phyloP scores from a whole-genome alignment of 2,329 filamentous ascomycete species.

The Hymenoscyphus fraxineus region DNA sequence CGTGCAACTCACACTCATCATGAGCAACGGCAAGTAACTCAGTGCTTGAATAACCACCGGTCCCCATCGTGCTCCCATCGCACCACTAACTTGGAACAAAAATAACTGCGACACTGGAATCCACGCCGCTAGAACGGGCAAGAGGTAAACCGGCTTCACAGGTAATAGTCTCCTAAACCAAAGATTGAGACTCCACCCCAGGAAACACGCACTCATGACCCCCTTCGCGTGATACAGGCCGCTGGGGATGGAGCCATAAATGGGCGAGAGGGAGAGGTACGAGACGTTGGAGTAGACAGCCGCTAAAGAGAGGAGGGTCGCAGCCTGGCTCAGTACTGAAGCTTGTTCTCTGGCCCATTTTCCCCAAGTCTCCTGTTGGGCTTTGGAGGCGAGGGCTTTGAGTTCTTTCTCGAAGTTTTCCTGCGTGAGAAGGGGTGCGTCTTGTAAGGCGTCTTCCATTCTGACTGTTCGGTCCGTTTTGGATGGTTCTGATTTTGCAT shows the following conservation, averaged over 20 bases:
- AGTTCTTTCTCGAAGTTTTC: constrained; percentile 37
- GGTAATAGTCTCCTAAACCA: constrained; percentile 48
- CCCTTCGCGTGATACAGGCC: constrained; percentile 66
- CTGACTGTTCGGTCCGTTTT: not conserved
- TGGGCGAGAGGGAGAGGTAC: constrained; percentile 73
- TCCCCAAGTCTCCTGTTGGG: constrained; percentile 32
- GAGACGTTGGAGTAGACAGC: constrained; percentile 68
- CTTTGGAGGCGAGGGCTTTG: constrained; percentile 32
- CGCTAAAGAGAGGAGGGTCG: constrained; percentile 50
- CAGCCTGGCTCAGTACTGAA: constrained; percentile 35
- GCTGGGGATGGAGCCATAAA: constrained; percentile 81
- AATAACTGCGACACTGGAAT: constrained; percentile 70
- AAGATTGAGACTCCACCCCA: constrained; percentile 68
- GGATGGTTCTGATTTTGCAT: not conserved
- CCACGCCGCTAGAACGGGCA: constrained; percentile 73
- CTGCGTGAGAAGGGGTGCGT: constrained; percentile 29
- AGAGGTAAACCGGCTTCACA: constrained; percentile 47
- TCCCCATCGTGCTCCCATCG: constrained; percentile 65
- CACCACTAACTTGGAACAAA: constrained; percentile 62
- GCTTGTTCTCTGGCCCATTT: constrained; percentile 32
- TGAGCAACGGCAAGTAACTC: constrained; percentile 66
- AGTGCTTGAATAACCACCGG: constrained; percentile 71
- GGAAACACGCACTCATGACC: constrained; percentile 62
- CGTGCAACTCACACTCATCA: constrained; percentile 55
- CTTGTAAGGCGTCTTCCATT: constrained; percentile 8